Evolutionary conservation across 495 filamentous ascomycete species (phyloP).

Genomic region (Neurospora sp.): DNA sequence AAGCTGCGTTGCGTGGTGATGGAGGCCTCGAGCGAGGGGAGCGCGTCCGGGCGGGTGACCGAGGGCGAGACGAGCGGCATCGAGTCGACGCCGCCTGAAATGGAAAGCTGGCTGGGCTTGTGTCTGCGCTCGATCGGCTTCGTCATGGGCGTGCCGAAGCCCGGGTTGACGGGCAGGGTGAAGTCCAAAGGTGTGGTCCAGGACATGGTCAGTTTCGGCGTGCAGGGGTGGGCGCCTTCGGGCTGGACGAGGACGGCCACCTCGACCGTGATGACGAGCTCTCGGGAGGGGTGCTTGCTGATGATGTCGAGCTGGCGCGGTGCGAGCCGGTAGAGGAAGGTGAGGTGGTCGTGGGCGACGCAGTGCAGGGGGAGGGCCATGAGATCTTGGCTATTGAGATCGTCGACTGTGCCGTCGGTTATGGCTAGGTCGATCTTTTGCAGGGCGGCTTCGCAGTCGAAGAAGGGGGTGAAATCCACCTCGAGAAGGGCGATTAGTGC

Average conservation of each 20-base stretch:
- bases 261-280: conserved; percentile 51
- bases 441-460: conserved; percentile 61
- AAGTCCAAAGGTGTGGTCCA: conserved; percentile 83
- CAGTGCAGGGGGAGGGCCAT: conserved; percentile 57
- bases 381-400: conserved; percentile 47
- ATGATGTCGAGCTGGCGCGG: conserved; percentile 52
- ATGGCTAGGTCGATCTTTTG: conserved; percentile 56
- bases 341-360: conserved; percentile 73
- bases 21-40: conserved; percentile 42
- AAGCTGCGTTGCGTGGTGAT: conserved; percentile 23
- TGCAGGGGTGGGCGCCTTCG: conserved; percentile 40
- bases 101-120: conserved; percentile 52
- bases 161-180: conserved; percentile 52
- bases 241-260: conserved; percentile 53
- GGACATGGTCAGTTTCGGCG: conserved; percentile 64
- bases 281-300: conserved; percentile 40
- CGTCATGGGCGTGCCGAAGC: conserved; percentile 39
- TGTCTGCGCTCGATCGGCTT: conserved; percentile 56
- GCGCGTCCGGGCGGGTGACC: conserved; percentile 40
- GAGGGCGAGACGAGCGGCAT: conserved; percentile 35
- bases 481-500: conserved; percentile 74
- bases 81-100: conserved; percentile 32
- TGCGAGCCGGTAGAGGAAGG: conserved; percentile 69
- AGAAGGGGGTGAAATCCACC: conserved; percentile 77
- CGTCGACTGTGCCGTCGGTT: conserved; percentile 56